Evolutionary conservation across 208 protist species (phyloP).

Genomic region (Leishmania major): DNA sequence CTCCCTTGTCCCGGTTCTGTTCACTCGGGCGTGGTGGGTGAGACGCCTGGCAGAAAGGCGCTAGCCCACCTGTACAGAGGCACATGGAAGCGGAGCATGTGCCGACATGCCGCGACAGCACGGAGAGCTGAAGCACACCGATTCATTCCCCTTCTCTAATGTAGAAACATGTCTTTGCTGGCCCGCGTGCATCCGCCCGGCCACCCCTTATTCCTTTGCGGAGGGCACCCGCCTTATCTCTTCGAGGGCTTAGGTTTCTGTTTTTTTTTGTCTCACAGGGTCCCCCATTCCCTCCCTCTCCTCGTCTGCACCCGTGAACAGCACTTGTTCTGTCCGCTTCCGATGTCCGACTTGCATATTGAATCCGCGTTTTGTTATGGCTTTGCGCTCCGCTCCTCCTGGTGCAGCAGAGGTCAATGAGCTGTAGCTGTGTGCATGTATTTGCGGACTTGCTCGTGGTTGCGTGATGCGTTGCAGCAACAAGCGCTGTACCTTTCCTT

Average conservation of each 20-base stretch:
- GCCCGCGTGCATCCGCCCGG: too few species aligned
- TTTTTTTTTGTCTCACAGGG: background rate
- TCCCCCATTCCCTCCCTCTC: background rate
- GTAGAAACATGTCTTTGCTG: background rate
- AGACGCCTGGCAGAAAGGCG: background rate
- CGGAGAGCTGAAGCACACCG: background rate
- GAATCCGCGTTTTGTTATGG: too few species aligned
- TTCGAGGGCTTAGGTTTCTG: background rate
- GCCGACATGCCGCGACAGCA: background rate
- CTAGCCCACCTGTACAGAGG: background rate
- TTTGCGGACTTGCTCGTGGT: background rate
- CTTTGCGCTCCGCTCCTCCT: too few species aligned
- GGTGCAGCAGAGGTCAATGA: too few species aligned
- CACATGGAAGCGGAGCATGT: background rate
- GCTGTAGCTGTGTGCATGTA: background rate
- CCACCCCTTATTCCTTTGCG: background rate
- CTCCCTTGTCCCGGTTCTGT: background rate
- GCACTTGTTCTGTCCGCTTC: background rate
- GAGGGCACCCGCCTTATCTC: background rate
- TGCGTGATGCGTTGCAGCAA: too few species aligned
- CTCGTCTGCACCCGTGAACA: background rate
- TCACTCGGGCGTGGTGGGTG: background rate
- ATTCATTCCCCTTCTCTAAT: background rate
- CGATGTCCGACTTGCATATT: background rate
- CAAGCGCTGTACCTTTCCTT: background rate